A percentile compares a stretch with the other conserved stretches of the same genome.
Conservation (phyloP, 176 grass and related monocot genomes). For the Canna indica region DNA sequence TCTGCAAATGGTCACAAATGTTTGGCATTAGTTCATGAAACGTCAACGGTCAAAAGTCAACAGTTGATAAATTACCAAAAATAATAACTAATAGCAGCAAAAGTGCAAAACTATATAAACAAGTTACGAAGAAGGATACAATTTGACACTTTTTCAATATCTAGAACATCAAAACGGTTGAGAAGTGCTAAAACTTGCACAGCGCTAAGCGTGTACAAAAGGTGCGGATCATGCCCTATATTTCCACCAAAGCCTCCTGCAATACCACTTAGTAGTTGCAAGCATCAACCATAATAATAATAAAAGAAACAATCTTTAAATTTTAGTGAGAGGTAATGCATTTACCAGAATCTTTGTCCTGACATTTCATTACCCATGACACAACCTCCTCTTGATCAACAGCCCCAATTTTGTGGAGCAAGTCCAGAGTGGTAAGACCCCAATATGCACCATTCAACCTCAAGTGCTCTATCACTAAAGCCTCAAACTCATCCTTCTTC, state of each 20-base stretch:
- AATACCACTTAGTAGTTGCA: slow-evolving; percentile 16
- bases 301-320: too few species aligned
- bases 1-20: neutral
- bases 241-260: slow-evolving; percentile 88
- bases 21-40: neutral
- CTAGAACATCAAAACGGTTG: slow-evolving; percentile 50
- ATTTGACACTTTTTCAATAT: slow-evolving; percentile 61
- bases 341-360: slow-evolving; percentile 67
- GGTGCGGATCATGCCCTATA: slow-evolving; percentile 33
- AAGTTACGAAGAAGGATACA: slow-evolving; percentile 54
- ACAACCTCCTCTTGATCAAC: slow-evolving; percentile 55
- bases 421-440: slow-evolving; percentile 79
- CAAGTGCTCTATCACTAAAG: slow-evolving; percentile 74
- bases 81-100: too few species aligned
- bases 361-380: slow-evolving; percentile 70
- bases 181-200: slow-evolving; percentile 78
- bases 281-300: neutral
- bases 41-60: too few species aligned
- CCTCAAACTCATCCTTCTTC: slow-evolving; percentile 81
- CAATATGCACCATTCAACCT: slow-evolving; percentile 80
- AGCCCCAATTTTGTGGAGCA: slow-evolving; percentile 59
- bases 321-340: neutral
- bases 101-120: neutral
- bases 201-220: slow-evolving; percentile 64
- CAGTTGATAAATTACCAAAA: slow-evolving; percentile 1